phyloP scores from a whole-genome alignment of 73 alveolate species.

The Paramecium tetraurelia region DNA sequence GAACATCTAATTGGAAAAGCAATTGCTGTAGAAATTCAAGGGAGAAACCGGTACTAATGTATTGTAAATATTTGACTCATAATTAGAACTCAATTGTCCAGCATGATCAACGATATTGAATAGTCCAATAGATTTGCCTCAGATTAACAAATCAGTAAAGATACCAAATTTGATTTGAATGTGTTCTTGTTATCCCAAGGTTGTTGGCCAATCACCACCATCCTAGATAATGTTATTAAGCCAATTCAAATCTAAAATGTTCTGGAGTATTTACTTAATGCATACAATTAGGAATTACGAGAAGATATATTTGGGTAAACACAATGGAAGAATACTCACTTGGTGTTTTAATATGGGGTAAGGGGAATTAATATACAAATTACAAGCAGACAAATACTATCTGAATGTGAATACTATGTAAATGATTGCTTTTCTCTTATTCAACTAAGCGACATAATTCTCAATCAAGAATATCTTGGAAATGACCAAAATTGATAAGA shows the following conservation, averaged over 20 bases:
- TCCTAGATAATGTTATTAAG: neutral
- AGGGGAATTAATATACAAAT: conserved; percentile 43
- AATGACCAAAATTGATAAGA: neutral
- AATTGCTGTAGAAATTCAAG: neutral
- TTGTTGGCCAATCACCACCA: neutral
- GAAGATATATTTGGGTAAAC: neutral
- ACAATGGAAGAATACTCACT: conserved; percentile 22
- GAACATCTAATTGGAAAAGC: neutral
- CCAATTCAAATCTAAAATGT: neutral
- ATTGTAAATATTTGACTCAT: neutral
- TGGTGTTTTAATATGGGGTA: conserved; percentile 49
- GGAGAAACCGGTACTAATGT: conserved; percentile 31
- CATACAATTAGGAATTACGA: neutral
- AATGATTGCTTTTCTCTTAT: conserved; percentile 16
- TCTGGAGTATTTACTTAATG: neutral
- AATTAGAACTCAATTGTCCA: neutral
- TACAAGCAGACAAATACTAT: neutral
- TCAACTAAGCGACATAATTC: neutral
- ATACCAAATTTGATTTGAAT: neutral
- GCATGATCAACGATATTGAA: conserved; percentile 36
- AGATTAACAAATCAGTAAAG: neutral
- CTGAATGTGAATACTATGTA: conserved; percentile 18
- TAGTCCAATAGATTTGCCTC: neutral
- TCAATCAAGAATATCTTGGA: neutral
- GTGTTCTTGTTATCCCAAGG: neutral